Base-by-base conservation (phyloP, 176 grass and related monocot genomes). In the Elaeis guineensis region DNA sequence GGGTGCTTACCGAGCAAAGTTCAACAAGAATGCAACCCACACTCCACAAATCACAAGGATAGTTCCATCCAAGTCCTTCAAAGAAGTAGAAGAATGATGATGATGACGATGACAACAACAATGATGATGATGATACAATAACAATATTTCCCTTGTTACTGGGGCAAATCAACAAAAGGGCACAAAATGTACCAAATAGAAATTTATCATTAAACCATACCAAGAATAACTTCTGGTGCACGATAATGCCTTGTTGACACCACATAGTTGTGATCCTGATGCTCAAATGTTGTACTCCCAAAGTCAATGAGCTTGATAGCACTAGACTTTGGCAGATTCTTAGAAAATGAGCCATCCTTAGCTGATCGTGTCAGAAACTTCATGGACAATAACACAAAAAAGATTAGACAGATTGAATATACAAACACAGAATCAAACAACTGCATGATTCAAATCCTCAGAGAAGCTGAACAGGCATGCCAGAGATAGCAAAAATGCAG, bases 221-320 rank as follows among this genome's bases (percentile, higher is more conserved):
- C 87, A 78, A 97, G 87, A 70, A 97, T 97, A 59, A 97, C 92
- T 87, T 97, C 92, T 17, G 92, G 92, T 17, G 92, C 92, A 53
- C 92, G 83, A 65, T 97, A 97, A 84, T 90, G 87, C 52, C 92
- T 80, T 65, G 92, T 97, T 16, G 92, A 90, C 51, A 97, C 87
- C 16, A 97, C 83, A 57, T 97, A 90, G 78, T 82, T 91, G 59
- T 88, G 92, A 49, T 97, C 86, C 78, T 97, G 87, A 54, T 87
- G 76, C 54, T 90, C 92, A 57, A 91, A 97, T 75, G 87, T 91
- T 21, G 92, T 83, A 21, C 87, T 88, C 44, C 92, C 92, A 83
- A 97, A 97, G 75, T 97, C 92, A 62, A 97, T 97, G 1, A 91
- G 69, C 74, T 97, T 97, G 69, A 97, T 90, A 69, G 84, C 83